Percentiles rank a stretch among this genome's conserved stretches.
phyloP scores from a whole-genome alignment of 2,329 filamentous ascomycete species.

The Colletotrichum trifolii region DNA sequence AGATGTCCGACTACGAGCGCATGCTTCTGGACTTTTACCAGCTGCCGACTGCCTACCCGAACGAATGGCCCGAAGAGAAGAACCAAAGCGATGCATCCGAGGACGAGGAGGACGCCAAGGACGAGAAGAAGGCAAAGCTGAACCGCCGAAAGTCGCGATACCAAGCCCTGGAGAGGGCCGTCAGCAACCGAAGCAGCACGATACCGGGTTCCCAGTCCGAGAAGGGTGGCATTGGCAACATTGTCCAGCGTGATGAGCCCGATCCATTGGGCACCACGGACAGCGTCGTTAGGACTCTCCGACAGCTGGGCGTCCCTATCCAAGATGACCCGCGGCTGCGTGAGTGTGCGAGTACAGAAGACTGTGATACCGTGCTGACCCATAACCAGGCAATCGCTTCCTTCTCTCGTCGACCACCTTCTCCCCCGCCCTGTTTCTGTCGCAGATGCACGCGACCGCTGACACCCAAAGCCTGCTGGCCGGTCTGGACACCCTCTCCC shows the following conservation, averaged over 20 bases:
- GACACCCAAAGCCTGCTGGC: constrained; percentile 83
- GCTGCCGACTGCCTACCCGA: constrained; percentile 80
- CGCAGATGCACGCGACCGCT: constrained; percentile 87
- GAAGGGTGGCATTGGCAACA: constrained; percentile 74
- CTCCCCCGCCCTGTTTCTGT: constrained; percentile 90
- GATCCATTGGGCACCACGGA: constrained; percentile 90
- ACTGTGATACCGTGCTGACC: constrained; percentile 5
- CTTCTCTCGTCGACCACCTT: constrained; percentile 96
- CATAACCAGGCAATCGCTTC: constrained; percentile 82
- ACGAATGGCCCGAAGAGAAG: constrained; percentile 87
- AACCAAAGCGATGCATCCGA: constrained; percentile 77
- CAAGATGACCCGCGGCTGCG: constrained; percentile 85
- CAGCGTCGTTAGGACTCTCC: constrained; percentile 85
- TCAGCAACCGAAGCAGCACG: constrained; percentile 74
- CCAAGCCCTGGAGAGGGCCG: constrained; percentile 82
- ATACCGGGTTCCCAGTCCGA: constrained; percentile 75
- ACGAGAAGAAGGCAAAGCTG: constrained; percentile 57
- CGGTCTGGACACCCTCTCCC: constrained; percentile 86
- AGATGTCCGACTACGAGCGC: constrained; percentile 72
- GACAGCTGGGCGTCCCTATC: constrained; percentile 79
- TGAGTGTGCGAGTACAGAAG: constrained; percentile 54
- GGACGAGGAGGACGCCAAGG: constrained; percentile 66
- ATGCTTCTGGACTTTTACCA: constrained; percentile 91
- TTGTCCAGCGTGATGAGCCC: constrained; percentile 90
- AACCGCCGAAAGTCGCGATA: constrained; percentile 80